Conservation (phyloP, 768 basidiomycete species). For the Termitomyces sp. region DNA sequence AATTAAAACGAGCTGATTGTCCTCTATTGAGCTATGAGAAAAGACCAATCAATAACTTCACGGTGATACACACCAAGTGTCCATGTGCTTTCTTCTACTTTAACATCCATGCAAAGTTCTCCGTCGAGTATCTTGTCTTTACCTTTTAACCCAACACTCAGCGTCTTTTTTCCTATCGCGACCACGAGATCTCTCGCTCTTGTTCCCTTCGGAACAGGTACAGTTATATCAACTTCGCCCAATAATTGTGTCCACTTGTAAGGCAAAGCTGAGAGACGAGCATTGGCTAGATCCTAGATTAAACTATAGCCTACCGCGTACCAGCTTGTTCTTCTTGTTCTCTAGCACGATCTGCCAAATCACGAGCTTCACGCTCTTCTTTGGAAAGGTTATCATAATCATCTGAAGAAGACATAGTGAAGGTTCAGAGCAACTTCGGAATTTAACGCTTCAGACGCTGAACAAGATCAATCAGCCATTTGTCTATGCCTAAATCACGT, state of each 20-base stretch:
- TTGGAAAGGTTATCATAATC: conserved; percentile 73
- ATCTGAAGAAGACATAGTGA: conserved; percentile 26
- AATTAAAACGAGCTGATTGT: conserved; percentile 63
- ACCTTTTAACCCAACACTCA: conserved; percentile 82
- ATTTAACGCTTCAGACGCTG: background rate
- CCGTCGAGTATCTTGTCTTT: conserved; percentile 84
- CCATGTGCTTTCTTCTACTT: conserved; percentile 97
- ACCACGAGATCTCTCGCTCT: conserved; percentile 72
- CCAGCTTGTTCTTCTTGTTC: conserved; percentile 84
- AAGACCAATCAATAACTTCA: background rate
- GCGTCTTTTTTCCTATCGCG: conserved; percentile 72
- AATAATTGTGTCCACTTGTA: conserved; percentile 92
- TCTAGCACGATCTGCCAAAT: conserved; percentile 59
- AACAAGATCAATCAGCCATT: conserved; percentile 4
- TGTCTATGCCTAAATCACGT: conserved; percentile 5
- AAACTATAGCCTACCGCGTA: conserved; percentile 30
- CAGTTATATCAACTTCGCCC: conserved; percentile 74
- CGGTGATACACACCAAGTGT: conserved; percentile 66
- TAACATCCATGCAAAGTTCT: conserved; percentile 88
- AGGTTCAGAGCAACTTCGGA: conserved; percentile 2
- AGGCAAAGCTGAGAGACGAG: conserved; percentile 59
- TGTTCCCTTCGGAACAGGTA: conserved; percentile 87
- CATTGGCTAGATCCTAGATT: conserved; percentile 14
- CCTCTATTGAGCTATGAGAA: conserved; percentile 44
- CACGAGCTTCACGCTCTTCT: conserved; percentile 70